These are phyloP conservation scores for Termitomyces sp. DNA, from an alignment of 768 basidiomycete species.

Conservation along the genomic window DNA sequence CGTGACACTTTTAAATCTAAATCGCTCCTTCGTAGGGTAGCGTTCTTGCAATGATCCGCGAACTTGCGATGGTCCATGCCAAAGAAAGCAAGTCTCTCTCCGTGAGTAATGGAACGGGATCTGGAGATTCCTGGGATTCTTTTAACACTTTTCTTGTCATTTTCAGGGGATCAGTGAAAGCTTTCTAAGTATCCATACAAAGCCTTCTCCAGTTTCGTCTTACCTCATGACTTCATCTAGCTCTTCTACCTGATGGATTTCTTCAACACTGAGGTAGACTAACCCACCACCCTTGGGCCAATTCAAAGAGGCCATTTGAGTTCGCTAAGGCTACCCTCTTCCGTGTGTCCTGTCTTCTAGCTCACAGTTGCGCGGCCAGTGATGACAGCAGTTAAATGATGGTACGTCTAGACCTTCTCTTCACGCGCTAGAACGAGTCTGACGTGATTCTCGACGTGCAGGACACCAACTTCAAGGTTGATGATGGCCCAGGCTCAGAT, in stretches of 20 bases:
- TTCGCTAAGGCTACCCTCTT: slow-evolving; percentile 94
- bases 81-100: slow-evolving; percentile 96
- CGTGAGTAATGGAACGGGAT: slow-evolving; percentile 48
- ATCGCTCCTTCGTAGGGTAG: slow-evolving; percentile 57
- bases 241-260: slow-evolving; percentile 91
- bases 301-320: slow-evolving; percentile 94
- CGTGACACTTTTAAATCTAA: neutral
- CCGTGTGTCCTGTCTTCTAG: slow-evolving; percentile 44
- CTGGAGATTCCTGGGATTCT: neutral
- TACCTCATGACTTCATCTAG: slow-evolving; percentile 35
- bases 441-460: slow-evolving; percentile 23
- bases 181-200: slow-evolving; percentile 55
- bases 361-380: slow-evolving; percentile 62
- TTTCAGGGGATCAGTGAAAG: slow-evolving; percentile 86
- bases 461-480: slow-evolving; percentile 94
- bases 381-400: slow-evolving; percentile 97
- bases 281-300: slow-evolving; percentile 92
- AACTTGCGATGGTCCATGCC: slow-evolving; percentile 97
- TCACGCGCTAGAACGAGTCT: neutral
- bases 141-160: slow-evolving; percentile 11
- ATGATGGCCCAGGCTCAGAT: slow-evolving; percentile 59
- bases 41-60: slow-evolving; percentile 97
- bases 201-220: neutral
- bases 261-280: slow-evolving; percentile 89
- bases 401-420: slow-evolving; percentile 40